Base-by-base conservation (phyloP, 768 basidiomycete species). In the Collybia sordida region DNA sequence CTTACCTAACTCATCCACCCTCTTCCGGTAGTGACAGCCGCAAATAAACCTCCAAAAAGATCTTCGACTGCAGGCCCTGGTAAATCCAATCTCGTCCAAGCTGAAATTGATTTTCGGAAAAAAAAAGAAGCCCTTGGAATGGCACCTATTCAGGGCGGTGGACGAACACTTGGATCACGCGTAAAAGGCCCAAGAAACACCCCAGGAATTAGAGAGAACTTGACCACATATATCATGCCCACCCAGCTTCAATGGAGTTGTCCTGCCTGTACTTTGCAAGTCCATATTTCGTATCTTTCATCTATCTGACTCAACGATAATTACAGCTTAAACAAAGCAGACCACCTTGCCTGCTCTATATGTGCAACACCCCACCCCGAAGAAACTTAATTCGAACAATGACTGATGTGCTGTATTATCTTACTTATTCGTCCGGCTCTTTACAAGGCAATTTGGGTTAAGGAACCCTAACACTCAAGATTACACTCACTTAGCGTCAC, bases 241-340 rank as follows among this genome's bases (percentile, higher is more conserved):
- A 42, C 44, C 23, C 18, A 36, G 14, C 24, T 11, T 7, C 47
- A 56, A 15, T 88, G 86, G 86, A 60, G 61, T 36, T 89, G 86
- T 57, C 55, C 67, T 11, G 68, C 81, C 18, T 89, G 86, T 51
- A 89, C 86, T 5, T 62, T 88, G 86, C 88, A 59, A 66, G 85
- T 63, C 11, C 34, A 46, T 7, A 27, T 35, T 38, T 58, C 41
- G 24, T 18, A 6, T 38, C 39, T 7, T 14, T 45, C 11, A 1
- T 53, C 27, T 23, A 42, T 15, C 21, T 50, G 52, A 23, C 38
- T 41, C 40, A 50, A 53, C 37, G 59, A 36, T 40, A 41, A 8
- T 52, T 37, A 3, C 51, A 86, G 84, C 38, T 55, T 72, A 45
- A 88, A 88, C 53, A 60, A 79, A 27, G 62, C 69, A 8, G 64